A percentile compares a stretch with the other conserved stretches of the same genome.
Conservation (phyloP, 768 basidiomycete species). For the Tremella fuciformis region DNA sequence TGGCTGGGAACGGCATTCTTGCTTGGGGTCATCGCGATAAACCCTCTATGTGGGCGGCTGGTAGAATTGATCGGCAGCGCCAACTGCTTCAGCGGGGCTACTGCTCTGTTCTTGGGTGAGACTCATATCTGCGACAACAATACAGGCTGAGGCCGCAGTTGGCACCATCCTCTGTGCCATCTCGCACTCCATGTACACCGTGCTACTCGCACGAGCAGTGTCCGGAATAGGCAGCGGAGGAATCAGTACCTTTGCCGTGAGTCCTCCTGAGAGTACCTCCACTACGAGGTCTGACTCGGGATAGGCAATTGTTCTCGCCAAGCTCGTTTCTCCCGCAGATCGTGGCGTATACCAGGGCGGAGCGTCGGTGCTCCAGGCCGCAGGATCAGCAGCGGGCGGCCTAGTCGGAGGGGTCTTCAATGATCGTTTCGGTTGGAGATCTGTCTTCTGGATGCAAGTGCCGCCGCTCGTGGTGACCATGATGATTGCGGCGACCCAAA, state of each 20-base stretch:
- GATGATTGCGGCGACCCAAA: constrained; percentile 32
- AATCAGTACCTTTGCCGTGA: constrained; percentile 36
- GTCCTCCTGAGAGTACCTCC: constrained; percentile 1
- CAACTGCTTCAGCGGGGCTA: constrained; percentile 30
- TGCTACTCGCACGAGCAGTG: constrained; percentile 29
- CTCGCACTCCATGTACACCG: constrained; percentile 31
- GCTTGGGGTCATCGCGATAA: constrained; percentile 41
- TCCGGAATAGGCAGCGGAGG: constrained; percentile 39
- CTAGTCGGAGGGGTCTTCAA: constrained; percentile 38
- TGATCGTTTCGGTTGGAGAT: constrained; percentile 40
- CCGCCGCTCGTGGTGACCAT: constrained; percentile 30
- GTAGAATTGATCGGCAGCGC: constrained; percentile 31
- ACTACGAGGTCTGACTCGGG: neutral
- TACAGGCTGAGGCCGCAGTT: constrained; percentile 7
- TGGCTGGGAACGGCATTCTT: constrained; percentile 43
- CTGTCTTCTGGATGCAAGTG: constrained; percentile 40
- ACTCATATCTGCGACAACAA: neutral
- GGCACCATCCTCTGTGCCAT: constrained; percentile 34
- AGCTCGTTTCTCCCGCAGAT: constrained; percentile 43
- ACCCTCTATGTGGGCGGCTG: constrained; percentile 39
- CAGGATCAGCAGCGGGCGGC: constrained; percentile 31
- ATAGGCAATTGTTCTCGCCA: constrained; percentile 41
- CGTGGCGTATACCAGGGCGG: constrained; percentile 46
- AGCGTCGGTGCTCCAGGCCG: constrained; percentile 37
- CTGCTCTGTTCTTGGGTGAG: constrained; percentile 27